A percentile compares a stretch with the other conserved stretches of the same genome.
Evolutionary conservation across 148 eudicot genomes (phyloP).

Genomic region (Silene latifolia): DNA sequence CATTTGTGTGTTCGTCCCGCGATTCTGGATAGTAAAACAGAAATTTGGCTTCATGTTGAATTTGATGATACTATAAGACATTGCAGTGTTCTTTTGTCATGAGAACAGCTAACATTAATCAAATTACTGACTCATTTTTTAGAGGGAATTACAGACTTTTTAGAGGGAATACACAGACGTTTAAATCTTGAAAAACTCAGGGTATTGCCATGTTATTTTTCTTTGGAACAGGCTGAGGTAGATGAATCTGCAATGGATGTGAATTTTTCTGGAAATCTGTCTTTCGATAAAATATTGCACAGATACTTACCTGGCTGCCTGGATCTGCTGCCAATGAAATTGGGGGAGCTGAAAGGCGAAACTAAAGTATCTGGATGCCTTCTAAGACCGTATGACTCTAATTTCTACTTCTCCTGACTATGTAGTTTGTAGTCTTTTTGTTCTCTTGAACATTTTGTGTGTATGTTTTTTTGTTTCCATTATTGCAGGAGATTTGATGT

Average conservation of each 20-base stretch:
- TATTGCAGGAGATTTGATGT: constrained; percentile 87
- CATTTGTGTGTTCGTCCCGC: background rate
- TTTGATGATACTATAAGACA: background rate
- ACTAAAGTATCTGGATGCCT: constrained; percentile 94
- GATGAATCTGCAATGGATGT: constrained; percentile 96
- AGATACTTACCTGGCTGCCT: constrained; percentile 79
- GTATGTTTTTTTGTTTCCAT: constrained; percentile 8
- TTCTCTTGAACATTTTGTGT: background rate
- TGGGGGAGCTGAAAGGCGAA: constrained; percentile 88
- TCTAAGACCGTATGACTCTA: constrained; percentile 71
- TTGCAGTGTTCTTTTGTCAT: constrained; percentile 1
- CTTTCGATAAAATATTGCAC: constrained; percentile 67
- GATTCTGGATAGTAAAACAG: background rate
- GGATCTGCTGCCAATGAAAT: constrained; percentile 62
- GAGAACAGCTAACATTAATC: background rate
- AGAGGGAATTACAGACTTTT: background rate
- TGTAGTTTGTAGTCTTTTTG: constrained; percentile 14
- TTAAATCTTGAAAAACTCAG: background rate
- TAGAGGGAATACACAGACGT: background rate
- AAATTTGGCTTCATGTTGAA: background rate
- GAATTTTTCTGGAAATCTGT: constrained; percentile 81
- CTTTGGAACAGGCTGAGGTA: constrained; percentile 56
- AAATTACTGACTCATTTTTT: background rate
- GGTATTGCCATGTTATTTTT: background rate
- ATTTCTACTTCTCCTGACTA: constrained; percentile 6